Conservation (phyloP, 139 green algal species). For the Auxenochlorella protothecoides region DNA sequence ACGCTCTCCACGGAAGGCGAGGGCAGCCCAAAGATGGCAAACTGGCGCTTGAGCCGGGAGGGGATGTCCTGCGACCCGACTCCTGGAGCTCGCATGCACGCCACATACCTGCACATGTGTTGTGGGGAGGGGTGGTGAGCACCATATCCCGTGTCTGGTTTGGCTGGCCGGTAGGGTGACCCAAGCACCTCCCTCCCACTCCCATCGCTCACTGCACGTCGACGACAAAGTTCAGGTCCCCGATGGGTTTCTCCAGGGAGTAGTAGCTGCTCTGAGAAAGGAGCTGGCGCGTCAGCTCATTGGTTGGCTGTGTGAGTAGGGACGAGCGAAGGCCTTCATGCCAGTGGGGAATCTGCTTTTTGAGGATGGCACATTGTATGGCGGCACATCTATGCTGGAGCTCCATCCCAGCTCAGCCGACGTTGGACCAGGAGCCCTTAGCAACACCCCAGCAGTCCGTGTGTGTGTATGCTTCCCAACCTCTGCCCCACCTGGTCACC, state of each 20-base stretch:
- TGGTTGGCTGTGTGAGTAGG: slow-evolving; percentile 59
- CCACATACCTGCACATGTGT: slow-evolving; percentile 54
- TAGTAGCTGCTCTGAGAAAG: slow-evolving; percentile 90
- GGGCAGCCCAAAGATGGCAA: slow-evolving; percentile 82
- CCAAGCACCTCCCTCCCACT: background rate
- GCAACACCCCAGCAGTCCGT: too few relatives aligned
- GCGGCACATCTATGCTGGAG: too few relatives aligned
- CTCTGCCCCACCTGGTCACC: slow-evolving; percentile 64
- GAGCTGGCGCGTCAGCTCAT: slow-evolving; percentile 91
- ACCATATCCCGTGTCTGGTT: too few relatives aligned
- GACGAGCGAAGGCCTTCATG: too few relatives aligned
- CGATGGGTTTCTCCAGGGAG: slow-evolving; percentile 88
- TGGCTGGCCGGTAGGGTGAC: background rate
- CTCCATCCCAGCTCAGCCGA: too few relatives aligned
- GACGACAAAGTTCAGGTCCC: slow-evolving; percentile 87
- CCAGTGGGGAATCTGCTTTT: too few relatives aligned
- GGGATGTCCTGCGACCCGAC: slow-evolving; percentile 90
- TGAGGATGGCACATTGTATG: too few relatives aligned
- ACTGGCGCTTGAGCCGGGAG: slow-evolving; percentile 93
- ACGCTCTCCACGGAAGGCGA: slow-evolving; percentile 68
- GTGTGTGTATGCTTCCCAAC: too few relatives aligned
- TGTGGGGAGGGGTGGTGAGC: background rate
- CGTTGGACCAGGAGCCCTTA: too few relatives aligned
- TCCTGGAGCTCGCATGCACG: slow-evolving; percentile 78
- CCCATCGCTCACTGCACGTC: slow-evolving; percentile 40